Conservation (phyloP, 805 yeast genomes). For the Saccharomycopsis lassenensis region DNA sequence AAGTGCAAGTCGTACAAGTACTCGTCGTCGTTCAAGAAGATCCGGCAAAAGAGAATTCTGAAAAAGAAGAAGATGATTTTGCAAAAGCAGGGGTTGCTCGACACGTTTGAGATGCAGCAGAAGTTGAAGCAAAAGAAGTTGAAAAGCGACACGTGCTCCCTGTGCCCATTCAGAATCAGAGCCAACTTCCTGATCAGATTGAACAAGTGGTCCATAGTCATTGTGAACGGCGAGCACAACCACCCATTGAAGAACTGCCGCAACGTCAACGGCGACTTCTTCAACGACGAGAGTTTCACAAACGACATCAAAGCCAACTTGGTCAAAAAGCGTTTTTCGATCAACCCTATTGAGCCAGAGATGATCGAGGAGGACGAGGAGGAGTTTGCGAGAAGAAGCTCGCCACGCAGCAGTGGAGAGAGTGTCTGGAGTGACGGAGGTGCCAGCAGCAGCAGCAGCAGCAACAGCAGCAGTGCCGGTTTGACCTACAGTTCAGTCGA, state of each 20-base stretch:
- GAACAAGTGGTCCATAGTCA: conserved; percentile 47
- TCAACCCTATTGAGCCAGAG: conserved; percentile 9
- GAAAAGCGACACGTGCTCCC: conserved; percentile 22
- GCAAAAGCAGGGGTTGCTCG: conserved; percentile 19
- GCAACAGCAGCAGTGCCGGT: not conserved
- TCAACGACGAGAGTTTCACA: conserved; percentile 13
- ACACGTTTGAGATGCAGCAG: conserved; percentile 15
- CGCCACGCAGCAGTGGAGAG: not conserved
- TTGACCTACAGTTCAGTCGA: not conserved
- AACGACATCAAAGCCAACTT: conserved; percentile 14
- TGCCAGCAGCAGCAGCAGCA: not conserved
- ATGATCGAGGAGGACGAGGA: conserved; percentile 7
- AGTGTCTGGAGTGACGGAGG: not conserved
- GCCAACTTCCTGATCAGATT: conserved; percentile 48
- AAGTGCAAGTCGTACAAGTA: conserved; percentile 22
- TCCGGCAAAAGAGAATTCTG: conserved; percentile 16
- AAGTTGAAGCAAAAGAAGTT: conserved; percentile 11
- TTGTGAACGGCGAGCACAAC: conserved; percentile 49
- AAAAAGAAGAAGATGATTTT: conserved; percentile 19
- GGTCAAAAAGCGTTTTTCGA: conserved; percentile 10
- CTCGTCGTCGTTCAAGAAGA: conserved; percentile 14
- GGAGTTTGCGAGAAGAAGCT: not conserved
- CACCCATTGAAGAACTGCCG: conserved; percentile 30
- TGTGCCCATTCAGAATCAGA: conserved; percentile 54
- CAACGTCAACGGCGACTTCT: conserved; percentile 4